Conservation (phyloP, 495 filamentous ascomycete genomes). For the Penicillium ucsense region DNA sequence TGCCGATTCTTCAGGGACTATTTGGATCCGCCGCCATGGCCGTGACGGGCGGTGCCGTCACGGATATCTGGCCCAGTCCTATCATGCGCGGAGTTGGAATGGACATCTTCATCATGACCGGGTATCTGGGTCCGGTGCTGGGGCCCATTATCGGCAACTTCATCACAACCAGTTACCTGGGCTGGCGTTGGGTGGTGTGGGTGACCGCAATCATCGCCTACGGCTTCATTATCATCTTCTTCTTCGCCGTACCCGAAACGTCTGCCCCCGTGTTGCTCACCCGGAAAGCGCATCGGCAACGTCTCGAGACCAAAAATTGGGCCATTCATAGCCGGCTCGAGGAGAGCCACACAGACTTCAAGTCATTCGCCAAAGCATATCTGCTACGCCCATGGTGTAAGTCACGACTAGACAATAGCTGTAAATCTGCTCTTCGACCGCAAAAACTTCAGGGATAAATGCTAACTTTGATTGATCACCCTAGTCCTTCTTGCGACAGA, state of each 20-base stretch:
- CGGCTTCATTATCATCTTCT: slow-evolving; percentile 28
- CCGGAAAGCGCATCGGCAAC: slow-evolving; percentile 36
- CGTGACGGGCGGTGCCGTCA: neutral
- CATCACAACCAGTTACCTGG: slow-evolving; percentile 35
- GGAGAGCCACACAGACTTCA: slow-evolving; percentile 5
- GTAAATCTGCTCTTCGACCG: slow-evolving; percentile 14
- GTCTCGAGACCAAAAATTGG: slow-evolving; percentile 47
- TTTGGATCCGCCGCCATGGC: neutral
- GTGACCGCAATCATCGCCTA: slow-evolving; percentile 43
- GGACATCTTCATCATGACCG: slow-evolving; percentile 33
- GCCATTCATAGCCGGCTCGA: slow-evolving; percentile 30
- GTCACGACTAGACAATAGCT: no score
- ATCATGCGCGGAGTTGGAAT: neutral
- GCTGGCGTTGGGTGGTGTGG: slow-evolving; percentile 53
- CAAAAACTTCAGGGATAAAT: slow-evolving; percentile 20
- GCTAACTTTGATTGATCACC: neutral
- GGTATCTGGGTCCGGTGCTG: slow-evolving; percentile 44
- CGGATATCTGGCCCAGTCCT: neutral
- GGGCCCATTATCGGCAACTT: slow-evolving; percentile 50
- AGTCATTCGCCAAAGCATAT: neutral
- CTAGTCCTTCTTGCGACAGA: slow-evolving; percentile 10
- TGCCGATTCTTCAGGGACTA: neutral
- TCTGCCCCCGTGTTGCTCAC: slow-evolving; percentile 42
- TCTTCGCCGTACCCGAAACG: slow-evolving; percentile 44
- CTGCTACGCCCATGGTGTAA: neutral